Evolutionary conservation across 2,329 filamentous ascomycete species (phyloP), one percentile per base, ranked within the genome.

Genomic region (Penicillium sp.): DNA sequence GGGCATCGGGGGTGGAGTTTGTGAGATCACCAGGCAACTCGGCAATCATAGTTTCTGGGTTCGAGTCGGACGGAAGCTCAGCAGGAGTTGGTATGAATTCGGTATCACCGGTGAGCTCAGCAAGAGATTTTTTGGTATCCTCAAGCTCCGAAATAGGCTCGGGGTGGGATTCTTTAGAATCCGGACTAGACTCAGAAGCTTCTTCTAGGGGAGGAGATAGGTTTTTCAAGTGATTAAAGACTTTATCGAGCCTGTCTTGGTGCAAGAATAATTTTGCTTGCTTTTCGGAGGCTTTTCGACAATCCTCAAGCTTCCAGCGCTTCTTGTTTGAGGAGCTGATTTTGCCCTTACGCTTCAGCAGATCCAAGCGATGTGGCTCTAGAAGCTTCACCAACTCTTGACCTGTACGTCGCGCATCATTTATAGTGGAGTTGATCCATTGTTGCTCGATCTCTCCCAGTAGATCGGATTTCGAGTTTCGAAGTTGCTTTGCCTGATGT

Each of bases 401-500:
- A 28, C 62, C 60, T 37, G 71, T 69, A 44, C 71, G 72, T 36
- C 71, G 69, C 29, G 70, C 64, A 37, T 70, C 73, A 29, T 60
- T 57, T 29, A 73, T 61, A 8, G 59, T 65, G 2, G 58, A 53
- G 16, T 63, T 55, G 18, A 70, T 62, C 68, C 67, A 69, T 11
- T 57, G 53, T 6, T 36, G 48, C 21, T 67, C 65, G 9, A 65
- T 61, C 26, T 65, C 61, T 10, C 61, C 61, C 11, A 65, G 36
- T 2, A n/a, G 18, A 16, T n/a, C 14, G 2, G 28, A 26, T 9
- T 58, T 61, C 2, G 42, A 44, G 14, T 59, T 51, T 26, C 48
- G 44, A 2, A 62, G 24, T 21, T 51, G 34, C 48, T 46, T 58
- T 11, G 59, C 45, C 28, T 54, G 24, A 1, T 50, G 11, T 9